Evolutionary conservation across 257 asterid species (phyloP).

Genomic region (Plantago major): DNA sequence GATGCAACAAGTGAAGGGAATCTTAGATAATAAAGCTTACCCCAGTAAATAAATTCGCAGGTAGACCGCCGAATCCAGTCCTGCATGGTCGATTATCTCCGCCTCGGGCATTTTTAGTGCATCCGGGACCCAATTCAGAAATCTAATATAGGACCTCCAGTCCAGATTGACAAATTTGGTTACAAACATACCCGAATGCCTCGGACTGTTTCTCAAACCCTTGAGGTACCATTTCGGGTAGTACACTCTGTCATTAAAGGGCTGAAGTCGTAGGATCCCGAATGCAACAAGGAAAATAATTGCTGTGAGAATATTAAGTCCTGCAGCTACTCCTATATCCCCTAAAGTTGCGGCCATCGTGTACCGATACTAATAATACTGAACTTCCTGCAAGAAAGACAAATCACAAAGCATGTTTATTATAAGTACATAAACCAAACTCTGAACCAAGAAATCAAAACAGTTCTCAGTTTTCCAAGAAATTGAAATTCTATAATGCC

Average conservation of each 20-base stretch:
- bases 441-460: neutral
- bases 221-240: constrained; percentile 97
- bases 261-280: constrained; percentile 87
- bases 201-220: constrained; percentile 73
- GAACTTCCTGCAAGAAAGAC: constrained; percentile 29
- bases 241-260: constrained; percentile 84
- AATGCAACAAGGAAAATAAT: constrained; percentile 75
- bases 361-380: constrained; percentile 27
- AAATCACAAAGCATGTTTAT: constrained; percentile 2
- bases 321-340: constrained; percentile 83
- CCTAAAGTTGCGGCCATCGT: constrained; percentile 56
- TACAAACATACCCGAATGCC: constrained; percentile 59
- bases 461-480: neutral
- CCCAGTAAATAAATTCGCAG: constrained; percentile 89
- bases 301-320: constrained; percentile 67
- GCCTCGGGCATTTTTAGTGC: constrained; percentile 94
- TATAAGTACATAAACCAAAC: neutral
- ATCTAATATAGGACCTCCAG: constrained; percentile 64
- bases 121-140: constrained; percentile 89
- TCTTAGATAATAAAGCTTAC: constrained; percentile 32
- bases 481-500: too few relatives aligned
- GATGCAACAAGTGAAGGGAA: constrained; percentile 11
- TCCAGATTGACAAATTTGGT: constrained; percentile 78
- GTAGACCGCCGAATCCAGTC: constrained; percentile 89
- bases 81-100: constrained; percentile 92